Evolutionary conservation across 257 asterid genomes (phyloP).

Genomic region (Gentiana macrophylla): DNA sequence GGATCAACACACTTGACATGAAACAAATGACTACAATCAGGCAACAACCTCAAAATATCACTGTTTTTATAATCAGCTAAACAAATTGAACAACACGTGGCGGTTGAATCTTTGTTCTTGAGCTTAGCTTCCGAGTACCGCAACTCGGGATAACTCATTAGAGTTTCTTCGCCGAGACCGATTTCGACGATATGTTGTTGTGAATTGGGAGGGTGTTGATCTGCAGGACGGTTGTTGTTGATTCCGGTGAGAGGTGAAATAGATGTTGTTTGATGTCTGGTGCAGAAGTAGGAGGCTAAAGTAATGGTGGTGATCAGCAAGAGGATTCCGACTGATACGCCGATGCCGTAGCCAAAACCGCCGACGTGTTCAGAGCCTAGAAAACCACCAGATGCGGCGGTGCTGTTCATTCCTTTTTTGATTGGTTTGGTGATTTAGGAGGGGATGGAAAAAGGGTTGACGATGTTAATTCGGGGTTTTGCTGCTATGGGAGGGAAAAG

Average conservation of each 20-base stretch:
- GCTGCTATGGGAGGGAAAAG: conserved; percentile 20
- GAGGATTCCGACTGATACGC: conserved; percentile 72
- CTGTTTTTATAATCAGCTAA: conserved; percentile 58
- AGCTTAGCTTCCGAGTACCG: conserved; percentile 55
- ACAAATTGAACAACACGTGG: conserved; percentile 69
- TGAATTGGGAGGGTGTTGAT: neutral
- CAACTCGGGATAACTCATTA: conserved; percentile 52
- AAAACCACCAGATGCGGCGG: conserved; percentile 31
- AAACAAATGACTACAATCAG: conserved; percentile 81
- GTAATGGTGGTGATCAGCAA: conserved; percentile 78
- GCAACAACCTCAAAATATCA: conserved; percentile 51
- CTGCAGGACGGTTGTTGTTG: neutral
- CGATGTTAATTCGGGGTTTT: neutral
- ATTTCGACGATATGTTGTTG: conserved; percentile 17
- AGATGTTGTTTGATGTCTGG: conserved; percentile 25
- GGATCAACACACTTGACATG: conserved; percentile 78
- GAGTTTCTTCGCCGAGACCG: conserved; percentile 71
- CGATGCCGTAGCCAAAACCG: conserved; percentile 81
- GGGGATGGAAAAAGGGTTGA: too few species aligned
- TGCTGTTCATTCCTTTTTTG: conserved; percentile 26
- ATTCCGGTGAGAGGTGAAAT: neutral
- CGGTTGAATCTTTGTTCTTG: conserved; percentile 38
- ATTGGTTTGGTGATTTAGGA: too few species aligned
- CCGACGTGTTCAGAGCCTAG: conserved; percentile 45
- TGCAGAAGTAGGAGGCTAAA: conserved; percentile 72